Base-by-base conservation (phyloP, 1,284 basidiomycete species). In the Violaceomyces palustris region DNA sequence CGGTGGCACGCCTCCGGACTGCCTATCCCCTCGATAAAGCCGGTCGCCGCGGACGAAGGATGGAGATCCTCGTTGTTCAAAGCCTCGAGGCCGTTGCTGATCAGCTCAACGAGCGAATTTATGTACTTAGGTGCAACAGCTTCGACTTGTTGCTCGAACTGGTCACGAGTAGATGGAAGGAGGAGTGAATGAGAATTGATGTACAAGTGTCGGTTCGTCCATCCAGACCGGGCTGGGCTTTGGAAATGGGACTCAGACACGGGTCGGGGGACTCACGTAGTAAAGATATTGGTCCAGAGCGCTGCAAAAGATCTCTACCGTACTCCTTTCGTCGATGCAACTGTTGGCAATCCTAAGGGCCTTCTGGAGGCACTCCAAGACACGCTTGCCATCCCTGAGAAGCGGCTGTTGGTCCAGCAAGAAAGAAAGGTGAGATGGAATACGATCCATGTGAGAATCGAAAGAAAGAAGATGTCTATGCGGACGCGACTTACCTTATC, bases 1-100 rank as follows among this genome's bases (percentile, higher is more conserved):
- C 87, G 79, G 1, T 81, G 79, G 57, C 94, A 92, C 82, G 89
- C 88, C 35, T 96, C 91, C 6, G 88, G 87, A 3, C 86, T 86
- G 59, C 89, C 85, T 0, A 89, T 84, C 8, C 88, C 88, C 67
- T 96, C 91, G 46, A 94, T 81, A 17, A 92, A 79, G 12, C 88
- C 89, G 2, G 69, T 23, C 82, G 48, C 55, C 11, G 45, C 45
- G 21, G 46, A 43, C 6, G 58, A 42, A 12, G 18, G 6, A 7
- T 21, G 11, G 9, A 11, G 14, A 5, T 15, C 30, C 5, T 18
- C 21, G n/a, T 18, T 30, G 19, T 37, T 36, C 4, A 25, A 9
- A 4, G 17, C 9, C 29, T 64, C 51, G 22, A 72, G 42, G 3
- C 62, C 68, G 34, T 67, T 64, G 40, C 67, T 51, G 32, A 72